Evolutionary conservation across 2,329 filamentous ascomycete species (phyloP), one percentile per base, ranked within the genome.

Genomic region (Cladosporium sphaerospermum): DNA sequence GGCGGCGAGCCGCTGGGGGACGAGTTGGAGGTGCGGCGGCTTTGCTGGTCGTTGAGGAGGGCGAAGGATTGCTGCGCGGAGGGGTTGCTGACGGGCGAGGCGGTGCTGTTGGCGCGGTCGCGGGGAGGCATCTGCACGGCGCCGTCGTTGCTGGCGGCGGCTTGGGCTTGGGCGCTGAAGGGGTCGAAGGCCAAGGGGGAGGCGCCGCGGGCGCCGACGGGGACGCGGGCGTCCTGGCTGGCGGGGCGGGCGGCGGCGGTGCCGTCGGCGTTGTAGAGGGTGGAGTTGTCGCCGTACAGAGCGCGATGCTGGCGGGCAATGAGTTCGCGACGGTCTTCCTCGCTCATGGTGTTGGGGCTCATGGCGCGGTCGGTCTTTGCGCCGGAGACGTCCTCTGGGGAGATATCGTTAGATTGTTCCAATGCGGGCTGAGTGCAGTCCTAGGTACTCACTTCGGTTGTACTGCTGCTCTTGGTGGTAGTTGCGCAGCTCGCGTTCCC

Each of bases 401-500:
- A 14, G 2, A 19, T 36, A 34, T 45, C 31, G 47, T 53, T 40
- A 53, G 54, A 31, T 39, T 11, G 23, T 28, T 39, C 14, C 36
- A 39, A 39, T 36, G 36, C n/a, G 34, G 10, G 50, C 16, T 32
- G 31, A 28, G 28, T 16, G 23, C 9, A 10, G 32, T 3, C 11
- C 14, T 6, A 3, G 16, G 16, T 18, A 65, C 65, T 61, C 89
- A 97, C 93, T 96, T 89, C 92, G 86, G 80, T 97, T 95, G 78
- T 95, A 97, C 84, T 99, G 93, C 83, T 99, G 93, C 83, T 99
- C 93, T 77, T 96, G 95, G 78, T 99, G 93, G 77, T 97, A 96
- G 77, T 97, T 99, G 75, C 93, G 89, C 74, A 99, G 85, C 79
- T 99, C 93, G 75, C 92, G 88, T 80, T 99, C 93, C 75, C 93